These are phyloP conservation scores for Davidsoniella neocaledoniae DNA, from an alignment of 2,329 filamentous ascomycete genomes.

Conservation along the genomic window DNA sequence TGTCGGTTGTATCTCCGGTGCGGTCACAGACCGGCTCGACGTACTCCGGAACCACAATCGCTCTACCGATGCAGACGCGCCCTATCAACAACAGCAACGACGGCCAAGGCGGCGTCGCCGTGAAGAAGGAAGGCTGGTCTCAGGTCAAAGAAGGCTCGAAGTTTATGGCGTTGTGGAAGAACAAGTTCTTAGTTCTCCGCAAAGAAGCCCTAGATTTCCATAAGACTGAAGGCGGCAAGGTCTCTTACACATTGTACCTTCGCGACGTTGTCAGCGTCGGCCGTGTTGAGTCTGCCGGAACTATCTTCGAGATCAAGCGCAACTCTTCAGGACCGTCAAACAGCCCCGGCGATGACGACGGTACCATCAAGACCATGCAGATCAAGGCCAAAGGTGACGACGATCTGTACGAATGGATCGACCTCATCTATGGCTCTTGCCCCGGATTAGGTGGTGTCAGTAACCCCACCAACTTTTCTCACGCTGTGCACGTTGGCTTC, in stretches of 20 bases:
- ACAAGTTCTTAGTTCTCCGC: conserved; percentile 78
- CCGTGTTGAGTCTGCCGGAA: conserved; percentile 76
- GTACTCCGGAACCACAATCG: conserved; percentile 56
- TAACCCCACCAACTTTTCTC: conserved; percentile 95
- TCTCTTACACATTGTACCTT: conserved; percentile 69
- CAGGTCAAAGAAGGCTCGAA: conserved; percentile 82
- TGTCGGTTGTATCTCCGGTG: conserved; percentile 53
- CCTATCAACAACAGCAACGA: conserved; percentile 41
- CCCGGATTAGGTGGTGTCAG: conserved; percentile 96
- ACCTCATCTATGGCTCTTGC: conserved; percentile 91
- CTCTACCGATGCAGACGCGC: conserved; percentile 49
- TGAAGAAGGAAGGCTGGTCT: conserved; percentile 70
- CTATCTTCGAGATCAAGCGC: conserved; percentile 86
- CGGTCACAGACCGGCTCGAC: conserved; percentile 44
- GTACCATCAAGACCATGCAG: conserved; percentile 65
- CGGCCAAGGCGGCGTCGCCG: conserved; percentile 49
- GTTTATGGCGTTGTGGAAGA: conserved; percentile 73
- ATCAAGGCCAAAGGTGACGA: conserved; percentile 92
- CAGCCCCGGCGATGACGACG: conserved; percentile 63
- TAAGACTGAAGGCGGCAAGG: conserved; percentile 77
- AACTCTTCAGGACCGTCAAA: conserved; percentile 49
- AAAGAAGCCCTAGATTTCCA: conserved; percentile 90
- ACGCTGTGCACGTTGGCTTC: conserved; percentile 93
- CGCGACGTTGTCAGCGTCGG: conserved; percentile 82
- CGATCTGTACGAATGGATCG: conserved; percentile 97